A percentile compares a stretch with the other conserved stretches of the same genome.
Evolutionary conservation across 2,329 filamentous ascomycete genomes (phyloP).

Genomic region (Clarireedia monteithiana): DNA sequence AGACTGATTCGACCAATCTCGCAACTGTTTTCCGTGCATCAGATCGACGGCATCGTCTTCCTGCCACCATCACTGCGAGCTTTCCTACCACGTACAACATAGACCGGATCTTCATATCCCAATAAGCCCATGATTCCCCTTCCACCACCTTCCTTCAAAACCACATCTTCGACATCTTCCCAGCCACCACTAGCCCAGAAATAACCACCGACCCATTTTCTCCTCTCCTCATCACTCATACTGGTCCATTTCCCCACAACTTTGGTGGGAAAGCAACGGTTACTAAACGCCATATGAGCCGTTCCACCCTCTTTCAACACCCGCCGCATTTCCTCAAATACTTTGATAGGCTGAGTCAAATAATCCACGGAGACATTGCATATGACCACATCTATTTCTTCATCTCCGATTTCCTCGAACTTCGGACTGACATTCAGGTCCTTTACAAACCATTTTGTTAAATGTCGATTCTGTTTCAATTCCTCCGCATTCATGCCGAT

Average conservation of each 20-base stretch:
- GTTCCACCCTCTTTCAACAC: conserved; percentile 35
- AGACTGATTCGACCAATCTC: too few relatives aligned
- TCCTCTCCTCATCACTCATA: conserved; percentile 36
- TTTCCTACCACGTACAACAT: conserved; percentile 33
- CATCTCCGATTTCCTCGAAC: conserved; percentile 15
- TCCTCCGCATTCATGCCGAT: conserved; percentile 42
- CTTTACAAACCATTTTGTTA: conserved; percentile 30
- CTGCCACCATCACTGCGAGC: background rate
- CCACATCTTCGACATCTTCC: conserved; percentile 44
- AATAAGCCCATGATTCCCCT: conserved; percentile 9
- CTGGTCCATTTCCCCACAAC: conserved; percentile 40
- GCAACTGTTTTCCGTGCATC: background rate
- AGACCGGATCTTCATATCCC: conserved; percentile 33
- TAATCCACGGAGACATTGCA: conserved; percentile 47
- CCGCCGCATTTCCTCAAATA: conserved; percentile 35
- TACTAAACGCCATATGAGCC: conserved; percentile 43
- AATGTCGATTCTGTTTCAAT: conserved; percentile 34
- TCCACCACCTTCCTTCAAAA: conserved; percentile 35
- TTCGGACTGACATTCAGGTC: conserved; percentile 36
- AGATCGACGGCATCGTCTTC: background rate
- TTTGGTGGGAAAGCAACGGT: conserved; percentile 47
- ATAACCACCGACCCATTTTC: conserved; percentile 44
- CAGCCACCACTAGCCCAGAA: conserved; percentile 39
- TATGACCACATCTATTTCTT: conserved; percentile 37
- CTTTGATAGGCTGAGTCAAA: conserved; percentile 37